A percentile compares a stretch with the other conserved stretches of the same genome.
Evolutionary conservation across 495 filamentous ascomycete genomes (phyloP).

Genomic region (Penicillium egyptiacum): DNA sequence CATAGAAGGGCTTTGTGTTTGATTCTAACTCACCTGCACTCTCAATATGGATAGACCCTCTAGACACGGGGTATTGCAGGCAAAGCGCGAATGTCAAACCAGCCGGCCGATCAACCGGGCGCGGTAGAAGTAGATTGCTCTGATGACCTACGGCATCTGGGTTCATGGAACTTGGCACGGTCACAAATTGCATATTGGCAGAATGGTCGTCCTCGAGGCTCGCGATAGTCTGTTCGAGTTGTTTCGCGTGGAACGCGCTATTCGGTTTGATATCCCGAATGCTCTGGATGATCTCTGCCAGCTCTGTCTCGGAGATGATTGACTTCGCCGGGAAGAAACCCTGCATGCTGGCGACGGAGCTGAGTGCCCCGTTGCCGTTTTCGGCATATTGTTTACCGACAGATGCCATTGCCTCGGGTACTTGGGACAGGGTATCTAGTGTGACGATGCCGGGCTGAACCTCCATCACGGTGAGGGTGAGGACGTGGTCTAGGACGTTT

Average conservation of each 20-base stretch:
- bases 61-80: slow-evolving; percentile 45
- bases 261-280: slow-evolving; percentile 22
- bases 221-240: slow-evolving; percentile 25
- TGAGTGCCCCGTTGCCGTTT: slow-evolving; percentile 15
- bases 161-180: slow-evolving; percentile 21
- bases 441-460: slow-evolving; percentile 38
- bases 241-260: slow-evolving; percentile 26
- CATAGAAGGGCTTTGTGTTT: not conserved
- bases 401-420: slow-evolving; percentile 27
- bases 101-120: slow-evolving; percentile 13
- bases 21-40: slow-evolving; percentile 22
- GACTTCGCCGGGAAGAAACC: slow-evolving; percentile 28
- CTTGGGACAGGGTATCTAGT: slow-evolving; percentile 31
- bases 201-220: slow-evolving; percentile 27
- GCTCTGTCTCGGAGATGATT: slow-evolving; percentile 24
- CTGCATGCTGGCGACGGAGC: slow-evolving; percentile 19
- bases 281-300: slow-evolving; percentile 22
- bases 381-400: slow-evolving; percentile 24
- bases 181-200: slow-evolving; percentile 28
- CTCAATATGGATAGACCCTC: slow-evolving; percentile 56
- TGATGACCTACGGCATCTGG: slow-evolving; percentile 23
- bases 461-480: slow-evolving; percentile 21
- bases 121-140: slow-evolving; percentile 13
- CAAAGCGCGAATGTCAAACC: slow-evolving; percentile 24
- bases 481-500: slow-evolving; percentile 49